These are phyloP conservation scores for Lodderomyces metapsilosis DNA, from an alignment of 1,139 yeast species.

Conservation along the genomic window DNA sequence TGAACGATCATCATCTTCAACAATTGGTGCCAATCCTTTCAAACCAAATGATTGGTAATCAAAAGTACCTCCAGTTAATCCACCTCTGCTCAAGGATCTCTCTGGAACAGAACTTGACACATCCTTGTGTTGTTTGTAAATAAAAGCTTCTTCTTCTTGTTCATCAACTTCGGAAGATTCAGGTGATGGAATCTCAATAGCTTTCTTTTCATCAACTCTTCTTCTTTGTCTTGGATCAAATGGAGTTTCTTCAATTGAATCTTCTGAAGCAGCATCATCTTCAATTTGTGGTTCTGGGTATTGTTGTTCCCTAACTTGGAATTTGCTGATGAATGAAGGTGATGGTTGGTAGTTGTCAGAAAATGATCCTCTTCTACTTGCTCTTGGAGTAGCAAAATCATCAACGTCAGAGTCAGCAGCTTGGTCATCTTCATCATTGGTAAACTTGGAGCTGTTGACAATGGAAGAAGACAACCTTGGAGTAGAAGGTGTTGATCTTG, in stretches of 20 bases:
- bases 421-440: slow-evolving; percentile 3
- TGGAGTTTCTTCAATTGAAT: slow-evolving; percentile 10
- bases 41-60: slow-evolving; percentile 33
- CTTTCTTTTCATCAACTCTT: slow-evolving; percentile 5
- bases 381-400: slow-evolving; percentile 11
- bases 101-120: slow-evolving; percentile 11
- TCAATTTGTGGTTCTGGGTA: slow-evolving; percentile 6
- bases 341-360: slow-evolving; percentile 10
- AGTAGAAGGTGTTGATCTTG: slow-evolving; percentile 5
- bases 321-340: slow-evolving; percentile 11
- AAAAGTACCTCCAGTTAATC: slow-evolving; percentile 18
- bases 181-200: slow-evolving; percentile 11
- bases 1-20: slow-evolving; percentile 34
- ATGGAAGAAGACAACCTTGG: slow-evolving; percentile 7
- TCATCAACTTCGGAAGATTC: slow-evolving; percentile 15
- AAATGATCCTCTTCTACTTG: slow-evolving; percentile 13
- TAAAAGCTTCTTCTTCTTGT: slow-evolving; percentile 13
- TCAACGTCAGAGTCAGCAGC: slow-evolving; percentile 7
- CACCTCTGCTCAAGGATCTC: slow-evolving; percentile 15
- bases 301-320: slow-evolving; percentile 7
- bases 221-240: slow-evolving; percentile 13
- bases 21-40: slow-evolving; percentile 42
- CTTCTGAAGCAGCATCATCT: slow-evolving; percentile 7
- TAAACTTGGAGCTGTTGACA: slow-evolving; percentile 4
- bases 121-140: slow-evolving; percentile 6